These are phyloP conservation scores for Komagataella pseudopastoris DNA, from an alignment of 805 yeast species.

Conservation along the genomic window DNA sequence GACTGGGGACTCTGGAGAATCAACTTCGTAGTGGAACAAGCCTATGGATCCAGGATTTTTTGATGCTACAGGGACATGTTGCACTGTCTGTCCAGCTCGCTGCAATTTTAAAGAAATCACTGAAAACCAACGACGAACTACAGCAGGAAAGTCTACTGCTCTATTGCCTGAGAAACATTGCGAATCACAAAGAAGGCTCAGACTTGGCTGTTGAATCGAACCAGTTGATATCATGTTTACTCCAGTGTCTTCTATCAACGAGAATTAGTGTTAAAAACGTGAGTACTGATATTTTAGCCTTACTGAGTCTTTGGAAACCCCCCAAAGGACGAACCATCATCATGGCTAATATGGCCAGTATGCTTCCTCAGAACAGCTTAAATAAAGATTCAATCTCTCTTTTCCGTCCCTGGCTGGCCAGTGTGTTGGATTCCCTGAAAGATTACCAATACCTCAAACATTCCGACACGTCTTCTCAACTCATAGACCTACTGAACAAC, in stretches of 20 bases:
- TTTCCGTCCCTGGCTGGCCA: conserved; percentile 59
- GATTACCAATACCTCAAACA: neutral
- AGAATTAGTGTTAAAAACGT: conserved; percentile 62
- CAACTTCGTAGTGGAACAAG: conserved; percentile 4
- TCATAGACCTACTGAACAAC: conserved; percentile 21
- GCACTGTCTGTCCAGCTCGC: conserved; percentile 58
- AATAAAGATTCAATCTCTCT: conserved; percentile 21
- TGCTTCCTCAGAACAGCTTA: conserved; percentile 15
- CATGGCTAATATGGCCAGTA: conserved; percentile 20
- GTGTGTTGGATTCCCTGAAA: conserved; percentile 45
- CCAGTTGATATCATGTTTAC: conserved; percentile 41
- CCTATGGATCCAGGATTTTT: conserved; percentile 64
- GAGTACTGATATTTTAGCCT: conserved; percentile 65
- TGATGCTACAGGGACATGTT: conserved; percentile 71
- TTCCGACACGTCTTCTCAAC: conserved; percentile 17
- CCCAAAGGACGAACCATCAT: conserved; percentile 17
- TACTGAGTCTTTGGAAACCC: conserved; percentile 19
- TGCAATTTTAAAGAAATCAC: conserved; percentile 26
- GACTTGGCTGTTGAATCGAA: conserved; percentile 35
- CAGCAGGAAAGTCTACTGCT: conserved; percentile 69
- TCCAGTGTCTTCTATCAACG: conserved; percentile 65
- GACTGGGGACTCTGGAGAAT: conserved; percentile 19
- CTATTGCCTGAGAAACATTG: conserved; percentile 62
- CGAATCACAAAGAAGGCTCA: conserved; percentile 52
- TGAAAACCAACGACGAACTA: conserved; percentile 30